Conservation (phyloP, 2,329 filamentous ascomycete genomes). For the Pestalotiopsis sp. region DNA sequence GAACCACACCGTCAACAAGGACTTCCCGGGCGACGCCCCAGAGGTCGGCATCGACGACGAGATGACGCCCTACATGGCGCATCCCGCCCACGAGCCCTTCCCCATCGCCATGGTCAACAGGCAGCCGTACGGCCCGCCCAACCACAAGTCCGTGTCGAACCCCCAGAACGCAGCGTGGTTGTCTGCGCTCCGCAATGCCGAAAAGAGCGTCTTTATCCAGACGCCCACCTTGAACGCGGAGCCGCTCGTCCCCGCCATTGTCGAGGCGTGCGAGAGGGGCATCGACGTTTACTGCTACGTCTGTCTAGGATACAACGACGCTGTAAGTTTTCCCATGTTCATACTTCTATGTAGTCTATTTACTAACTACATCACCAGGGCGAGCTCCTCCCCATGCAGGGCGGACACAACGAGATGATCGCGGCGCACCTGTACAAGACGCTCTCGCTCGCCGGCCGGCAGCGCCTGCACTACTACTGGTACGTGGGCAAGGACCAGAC, state of each 20-base stretch:
- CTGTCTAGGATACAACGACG: constrained; percentile 79
- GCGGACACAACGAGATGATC: constrained; percentile 75
- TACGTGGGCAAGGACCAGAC: constrained; percentile 77
- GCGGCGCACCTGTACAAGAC: constrained; percentile 60
- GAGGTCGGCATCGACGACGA: constrained; percentile 53
- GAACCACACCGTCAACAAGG: constrained; percentile 60
- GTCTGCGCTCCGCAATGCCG: constrained; percentile 67
- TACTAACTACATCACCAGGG: constrained; percentile 44
- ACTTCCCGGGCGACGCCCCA: constrained; percentile 54
- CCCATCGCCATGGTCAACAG: constrained; percentile 75
- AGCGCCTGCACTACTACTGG: constrained; percentile 63
- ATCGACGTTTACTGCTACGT: constrained; percentile 71
- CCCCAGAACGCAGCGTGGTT: constrained; percentile 80
- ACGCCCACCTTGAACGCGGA: constrained; percentile 77
- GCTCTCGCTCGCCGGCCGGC: constrained; percentile 50
- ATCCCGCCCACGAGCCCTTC: constrained; percentile 55
- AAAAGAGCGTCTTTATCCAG: constrained; percentile 72
- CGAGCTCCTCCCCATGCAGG: constrained; percentile 75
- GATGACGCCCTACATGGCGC: constrained; percentile 69
- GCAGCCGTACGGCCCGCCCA: constrained; percentile 66
- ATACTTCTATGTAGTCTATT: neutral
- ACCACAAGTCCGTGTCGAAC: constrained; percentile 60
- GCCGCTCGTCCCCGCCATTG: constrained; percentile 65
- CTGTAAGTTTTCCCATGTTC: constrained; percentile 37
- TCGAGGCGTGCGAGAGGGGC: constrained; percentile 67